Evolutionary conservation across 2,329 filamentous ascomycete species (phyloP), one percentile per base, ranked within the genome.

Genomic region (Xylaria sp.): DNA sequence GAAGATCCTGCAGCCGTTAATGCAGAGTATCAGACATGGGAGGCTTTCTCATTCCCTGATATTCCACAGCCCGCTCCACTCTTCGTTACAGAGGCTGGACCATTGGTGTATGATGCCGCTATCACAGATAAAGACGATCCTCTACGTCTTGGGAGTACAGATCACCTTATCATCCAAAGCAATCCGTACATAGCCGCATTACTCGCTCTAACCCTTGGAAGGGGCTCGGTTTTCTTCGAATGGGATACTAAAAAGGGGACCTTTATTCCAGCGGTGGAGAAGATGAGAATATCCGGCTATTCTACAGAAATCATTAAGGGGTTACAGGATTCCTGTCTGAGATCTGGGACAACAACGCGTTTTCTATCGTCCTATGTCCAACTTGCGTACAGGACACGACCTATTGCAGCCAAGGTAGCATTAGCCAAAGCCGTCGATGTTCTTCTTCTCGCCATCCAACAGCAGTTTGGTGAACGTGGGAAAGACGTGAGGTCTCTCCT

Each of bases 71-170:
- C 77, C 1, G 68, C 77, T 48, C 85, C 87, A 1, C 78, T 85
- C 1, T 90, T 92, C 70, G 80, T 94, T 13, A 90, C 89, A 2
- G 93, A 96, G 79, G 88, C 89, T 33, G 91, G 91, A 0, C 83
- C 90, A 1, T 78, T 79, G 10, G 84, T 87, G 1, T 92, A 93
- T 68, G 91, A 95, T 80, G 87, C 90, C 6, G 83, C 89, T 2
- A 73, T 92, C 3, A 74, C 76, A 70, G 79, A 80, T 58, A 71
- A 76, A 20, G 78, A 77, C 31, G 86, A 84, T 69, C 82, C 78
- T 63, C 74, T 83, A 40, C 73, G 72, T 46, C 73, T 82, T 38
- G 76, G 72, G 54, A 84, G 83, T 40, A 74, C 76, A 7, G 75
- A 80, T 2, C 77, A 82, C 6, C 77, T 81, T 13, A 76, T 86